Percentiles rank a stretch among this genome's conserved stretches.
phyloP scores from a whole-genome alignment of 257 asterid genomes.

The Solanum gandarillasii region DNA sequence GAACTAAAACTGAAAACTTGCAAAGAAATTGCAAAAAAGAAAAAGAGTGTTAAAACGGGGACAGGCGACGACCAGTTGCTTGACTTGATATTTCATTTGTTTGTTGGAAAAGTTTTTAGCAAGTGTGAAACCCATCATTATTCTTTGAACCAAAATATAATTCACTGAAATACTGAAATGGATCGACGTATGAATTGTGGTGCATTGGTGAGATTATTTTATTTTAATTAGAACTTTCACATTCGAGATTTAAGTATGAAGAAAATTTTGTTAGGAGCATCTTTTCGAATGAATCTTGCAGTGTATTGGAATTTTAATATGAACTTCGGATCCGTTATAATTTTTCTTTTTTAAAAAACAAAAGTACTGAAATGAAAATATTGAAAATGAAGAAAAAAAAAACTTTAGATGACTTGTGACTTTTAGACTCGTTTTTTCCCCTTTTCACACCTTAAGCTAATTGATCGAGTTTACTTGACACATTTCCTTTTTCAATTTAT shows the following conservation, averaged over 20 bases:
- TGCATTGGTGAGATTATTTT: background rate
- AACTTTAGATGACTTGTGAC: background rate
- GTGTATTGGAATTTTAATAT: accelerated
- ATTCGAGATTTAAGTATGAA: too few species aligned
- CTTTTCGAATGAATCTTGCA: accelerated
- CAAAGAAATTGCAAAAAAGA: background rate
- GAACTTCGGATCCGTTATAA: accelerated
- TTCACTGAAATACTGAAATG: background rate
- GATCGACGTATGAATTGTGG: too few species aligned
- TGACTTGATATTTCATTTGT: background rate
- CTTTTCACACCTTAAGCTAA: background rate
- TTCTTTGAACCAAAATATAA: background rate
- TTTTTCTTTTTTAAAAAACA: too few species aligned
- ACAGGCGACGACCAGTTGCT: background rate
- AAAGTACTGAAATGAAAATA: background rate
- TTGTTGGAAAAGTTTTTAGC: background rate
- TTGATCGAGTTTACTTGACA: background rate
- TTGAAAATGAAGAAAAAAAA: background rate
- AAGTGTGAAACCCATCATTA: background rate
- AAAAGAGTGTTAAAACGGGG: background rate
- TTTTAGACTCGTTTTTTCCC: background rate
- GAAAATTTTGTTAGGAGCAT: accelerated
- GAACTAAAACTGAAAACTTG: background rate
- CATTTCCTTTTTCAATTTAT: background rate
- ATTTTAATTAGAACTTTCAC: accelerated